Percentiles rank a stretch among this genome's conserved stretches.
Evolutionary conservation across 2,329 filamentous ascomycete genomes (phyloP).

Genomic region (Coniochaeta sp.): DNA sequence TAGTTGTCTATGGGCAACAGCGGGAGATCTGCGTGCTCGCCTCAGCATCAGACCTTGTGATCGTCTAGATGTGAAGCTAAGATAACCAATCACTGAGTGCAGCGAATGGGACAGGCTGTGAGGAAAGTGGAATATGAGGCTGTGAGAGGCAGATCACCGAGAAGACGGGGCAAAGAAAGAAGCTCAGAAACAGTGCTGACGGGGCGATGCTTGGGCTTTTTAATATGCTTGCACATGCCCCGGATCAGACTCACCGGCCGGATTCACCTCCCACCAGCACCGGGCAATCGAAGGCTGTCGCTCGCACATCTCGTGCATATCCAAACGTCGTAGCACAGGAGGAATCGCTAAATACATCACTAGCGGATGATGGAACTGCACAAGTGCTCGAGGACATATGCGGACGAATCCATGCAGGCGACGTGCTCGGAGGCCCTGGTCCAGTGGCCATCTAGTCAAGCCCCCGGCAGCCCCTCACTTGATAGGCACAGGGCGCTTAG

Average conservation of each 20-base stretch:
- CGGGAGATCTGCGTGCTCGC: background rate
- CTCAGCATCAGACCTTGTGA: background rate
- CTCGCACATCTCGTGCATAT: background rate
- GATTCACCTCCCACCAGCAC: background rate
- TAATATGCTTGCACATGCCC: background rate
- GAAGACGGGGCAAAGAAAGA: background rate
- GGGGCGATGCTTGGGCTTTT: background rate
- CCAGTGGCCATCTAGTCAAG: background rate
- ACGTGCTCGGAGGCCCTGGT: background rate
- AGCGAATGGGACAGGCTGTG: background rate
- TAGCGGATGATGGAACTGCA: background rate
- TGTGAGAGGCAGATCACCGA: slow-evolving; percentile 1
- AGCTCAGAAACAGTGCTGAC: background rate
- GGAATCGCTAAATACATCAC: background rate
- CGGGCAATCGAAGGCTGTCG: background rate
- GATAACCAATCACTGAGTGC: background rate
- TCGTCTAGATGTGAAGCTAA: background rate
- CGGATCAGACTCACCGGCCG: background rate
- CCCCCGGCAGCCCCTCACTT: background rate
- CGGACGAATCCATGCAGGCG: background rate
- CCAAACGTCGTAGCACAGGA: background rate
- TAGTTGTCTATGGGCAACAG: background rate
- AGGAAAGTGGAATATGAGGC: background rate
- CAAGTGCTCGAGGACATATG: background rate
- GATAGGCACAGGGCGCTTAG: slow-evolving; percentile 2